Base-by-base conservation (phyloP, 176 grass and related monocot genomes). In the Typha latifolia region DNA sequence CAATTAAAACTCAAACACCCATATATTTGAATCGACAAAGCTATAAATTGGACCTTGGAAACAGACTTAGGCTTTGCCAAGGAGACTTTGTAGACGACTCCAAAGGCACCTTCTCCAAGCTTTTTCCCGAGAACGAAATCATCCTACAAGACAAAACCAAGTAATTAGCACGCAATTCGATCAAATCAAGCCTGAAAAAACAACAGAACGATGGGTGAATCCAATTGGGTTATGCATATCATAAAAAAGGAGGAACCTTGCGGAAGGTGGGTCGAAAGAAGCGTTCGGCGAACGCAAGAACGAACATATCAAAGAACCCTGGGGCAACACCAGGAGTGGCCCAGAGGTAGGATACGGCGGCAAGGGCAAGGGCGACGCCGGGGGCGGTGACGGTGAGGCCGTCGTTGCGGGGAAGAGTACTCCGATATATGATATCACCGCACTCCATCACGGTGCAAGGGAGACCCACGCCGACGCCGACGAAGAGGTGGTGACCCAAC, bases 301-400 rank as follows among this genome's bases (percentile, higher is more conserved):
- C 86, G 69, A 99, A 93, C 94, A 99, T 93, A 71, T 99, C 89
- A 78, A 99, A 93, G 73, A 99, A 99, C 13, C 94, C 94, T 27
- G 94, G 94, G 7, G 89, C 86, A 53, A 99, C 89, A 48, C 94
- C 94, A 0, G 94, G 89, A 26, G 94, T 99, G 12, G 94, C 71
- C 94, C 94, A 99, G 78, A 99, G 86, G 78, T 99, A 99, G 31
- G 86, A 86, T 0, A 26, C 86, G 9, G 81, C 62, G 61, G 78
- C 73, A 23, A 89, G 79, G 4, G 90, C 75, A 49, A 99, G 89
- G 48, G 83, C 76, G 18, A 67, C 63, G 21, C 94, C 89, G 4
- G 86, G 89, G 27, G 76, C 69, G 0, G 94, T 99, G 76, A 99
- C 51, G 27, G 81, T 93, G 76, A 99, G 83, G 18, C 89, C 89